Evolutionary conservation across 495 filamentous ascomycete species (phyloP).

Genomic region (Lepidopterella palustris): DNA sequence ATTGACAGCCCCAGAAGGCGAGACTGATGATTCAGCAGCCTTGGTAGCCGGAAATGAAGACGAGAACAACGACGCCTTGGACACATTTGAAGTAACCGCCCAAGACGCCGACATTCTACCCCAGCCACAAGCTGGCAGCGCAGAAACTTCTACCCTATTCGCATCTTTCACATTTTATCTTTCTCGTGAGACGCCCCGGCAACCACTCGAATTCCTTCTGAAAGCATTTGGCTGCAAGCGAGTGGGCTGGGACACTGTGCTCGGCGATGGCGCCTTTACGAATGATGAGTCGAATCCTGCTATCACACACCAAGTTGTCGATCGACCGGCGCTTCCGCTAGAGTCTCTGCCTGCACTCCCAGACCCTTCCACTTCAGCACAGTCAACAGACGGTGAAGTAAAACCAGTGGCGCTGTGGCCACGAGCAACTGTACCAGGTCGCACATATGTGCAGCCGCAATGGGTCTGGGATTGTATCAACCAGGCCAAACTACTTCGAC

Average conservation of each 20-base stretch:
- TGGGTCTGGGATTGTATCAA: conserved; percentile 98
- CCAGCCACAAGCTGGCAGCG: conserved; percentile 60
- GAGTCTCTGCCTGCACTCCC: conserved; percentile 49
- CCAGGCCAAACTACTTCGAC: conserved; percentile 73
- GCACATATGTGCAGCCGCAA: conserved; percentile 91
- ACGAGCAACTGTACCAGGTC: conserved; percentile 67
- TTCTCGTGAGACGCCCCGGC: conserved; percentile 86
- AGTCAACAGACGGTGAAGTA: conserved; percentile 40
- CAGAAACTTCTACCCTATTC: conserved; percentile 63
- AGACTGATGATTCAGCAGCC: conserved; percentile 23
- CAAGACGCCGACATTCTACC: conserved; percentile 76
- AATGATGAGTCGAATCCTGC: conserved; percentile 75
- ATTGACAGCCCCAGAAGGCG: conserved; percentile 35
- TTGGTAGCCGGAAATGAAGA: conserved; percentile 36
- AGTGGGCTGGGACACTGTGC: conserved; percentile 83
- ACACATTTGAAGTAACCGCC: conserved; percentile 75
- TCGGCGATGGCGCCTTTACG: conserved; percentile 89
- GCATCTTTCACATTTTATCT: conserved; percentile 83
- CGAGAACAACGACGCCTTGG: conserved; percentile 61
- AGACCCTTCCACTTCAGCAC: conserved; percentile 43
- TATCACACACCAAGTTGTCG: conserved; percentile 95
- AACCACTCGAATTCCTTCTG: conserved; percentile 88
- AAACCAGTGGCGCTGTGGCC: conserved; percentile 36
- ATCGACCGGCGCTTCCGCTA: conserved; percentile 69
- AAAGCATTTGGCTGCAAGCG: conserved; percentile 93